A percentile compares a stretch with the other conserved stretches of the same genome.
These are phyloP conservation scores for Ambrosia trifida DNA, from an alignment of 129 eudicot species.

Conservation along the genomic window DNA sequence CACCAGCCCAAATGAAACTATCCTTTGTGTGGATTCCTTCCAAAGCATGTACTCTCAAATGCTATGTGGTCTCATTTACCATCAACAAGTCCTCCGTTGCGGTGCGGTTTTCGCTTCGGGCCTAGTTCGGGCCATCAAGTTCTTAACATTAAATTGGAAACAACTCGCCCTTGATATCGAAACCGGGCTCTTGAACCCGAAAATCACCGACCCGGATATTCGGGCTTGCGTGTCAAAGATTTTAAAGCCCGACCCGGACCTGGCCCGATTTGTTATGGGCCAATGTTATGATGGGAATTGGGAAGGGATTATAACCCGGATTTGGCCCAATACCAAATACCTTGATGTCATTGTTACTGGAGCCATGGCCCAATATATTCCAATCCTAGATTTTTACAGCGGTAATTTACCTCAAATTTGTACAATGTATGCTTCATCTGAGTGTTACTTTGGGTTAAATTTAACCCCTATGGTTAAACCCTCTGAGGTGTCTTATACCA, in stretches of 20 bases:
- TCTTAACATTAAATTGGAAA: slow-evolving; percentile 55
- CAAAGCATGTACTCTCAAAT: slow-evolving; percentile 77
- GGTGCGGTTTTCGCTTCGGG: slow-evolving; percentile 79
- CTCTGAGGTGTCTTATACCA: slow-evolving; percentile 44
- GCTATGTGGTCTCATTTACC: slow-evolving; percentile 61
- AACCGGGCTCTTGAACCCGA: slow-evolving; percentile 44
- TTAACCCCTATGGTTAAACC: slow-evolving; percentile 56
- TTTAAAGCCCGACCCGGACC: slow-evolving; percentile 48
- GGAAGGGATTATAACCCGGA: slow-evolving; percentile 50
- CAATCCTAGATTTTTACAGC: slow-evolving; percentile 52
- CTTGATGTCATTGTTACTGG: too few relatives aligned
- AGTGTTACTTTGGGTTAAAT: slow-evolving; percentile 43
- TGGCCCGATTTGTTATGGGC: slow-evolving; percentile 40
- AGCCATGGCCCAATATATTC: too few relatives aligned
- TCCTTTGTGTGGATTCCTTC: slow-evolving; percentile 56
- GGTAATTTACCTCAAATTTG: slow-evolving; percentile 48
- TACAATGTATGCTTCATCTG: slow-evolving; percentile 37
- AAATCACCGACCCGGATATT: slow-evolving; percentile 41
- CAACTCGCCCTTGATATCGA: slow-evolving; percentile 50
- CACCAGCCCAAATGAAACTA: slow-evolving; percentile 45
- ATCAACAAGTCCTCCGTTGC: slow-evolving; percentile 51
- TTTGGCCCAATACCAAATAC: too few relatives aligned
- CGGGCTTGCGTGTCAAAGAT: slow-evolving; percentile 32
- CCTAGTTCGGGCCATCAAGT: slow-evolving; percentile 62
- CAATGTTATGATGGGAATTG: slow-evolving; percentile 53